A percentile compares a stretch with the other conserved stretches of the same genome.
Evolutionary conservation across 1,284 basidiomycete genomes (phyloP).

Genomic region (Cutaneotrichosporon sp.): DNA sequence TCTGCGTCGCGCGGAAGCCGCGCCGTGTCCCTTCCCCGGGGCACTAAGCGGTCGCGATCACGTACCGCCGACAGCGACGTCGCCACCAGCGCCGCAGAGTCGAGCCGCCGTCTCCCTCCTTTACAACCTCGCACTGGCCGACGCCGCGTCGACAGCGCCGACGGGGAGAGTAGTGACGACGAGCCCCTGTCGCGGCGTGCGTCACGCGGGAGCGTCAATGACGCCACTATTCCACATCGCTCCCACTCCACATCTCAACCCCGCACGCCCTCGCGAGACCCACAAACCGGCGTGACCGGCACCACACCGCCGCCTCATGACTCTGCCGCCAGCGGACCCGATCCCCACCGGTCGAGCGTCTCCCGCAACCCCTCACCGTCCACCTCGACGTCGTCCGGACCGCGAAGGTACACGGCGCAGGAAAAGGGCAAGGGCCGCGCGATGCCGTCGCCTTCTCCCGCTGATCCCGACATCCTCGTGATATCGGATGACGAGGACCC

Average conservation of each 20-base stretch:
- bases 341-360: background rate
- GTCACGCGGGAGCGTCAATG: background rate
- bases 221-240: background rate
- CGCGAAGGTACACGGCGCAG: slow-evolving; percentile 21
- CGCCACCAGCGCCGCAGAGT: slow-evolving; percentile 1
- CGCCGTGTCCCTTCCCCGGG: background rate
- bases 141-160: background rate
- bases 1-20: background rate
- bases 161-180: slow-evolving; percentile 4
- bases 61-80: background rate
- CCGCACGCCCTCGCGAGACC: no score
- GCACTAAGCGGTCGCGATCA: slow-evolving; percentile 5
- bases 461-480: slow-evolving; percentile 1
- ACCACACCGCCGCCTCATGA: no score
- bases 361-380: background rate
- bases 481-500: slow-evolving; percentile 6
- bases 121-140: background rate
- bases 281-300: no score
- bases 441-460: background rate
- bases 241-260: background rate
- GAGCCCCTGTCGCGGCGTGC: background rate
- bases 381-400: background rate
- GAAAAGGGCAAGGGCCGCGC: slow-evolving; percentile 26
- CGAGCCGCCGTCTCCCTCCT: slow-evolving; percentile 9
- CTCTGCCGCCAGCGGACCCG: background rate